These are phyloP conservation scores for Tuctoria greenei DNA, from an alignment of 176 grass and related monocot species.

Conservation along the genomic window DNA sequence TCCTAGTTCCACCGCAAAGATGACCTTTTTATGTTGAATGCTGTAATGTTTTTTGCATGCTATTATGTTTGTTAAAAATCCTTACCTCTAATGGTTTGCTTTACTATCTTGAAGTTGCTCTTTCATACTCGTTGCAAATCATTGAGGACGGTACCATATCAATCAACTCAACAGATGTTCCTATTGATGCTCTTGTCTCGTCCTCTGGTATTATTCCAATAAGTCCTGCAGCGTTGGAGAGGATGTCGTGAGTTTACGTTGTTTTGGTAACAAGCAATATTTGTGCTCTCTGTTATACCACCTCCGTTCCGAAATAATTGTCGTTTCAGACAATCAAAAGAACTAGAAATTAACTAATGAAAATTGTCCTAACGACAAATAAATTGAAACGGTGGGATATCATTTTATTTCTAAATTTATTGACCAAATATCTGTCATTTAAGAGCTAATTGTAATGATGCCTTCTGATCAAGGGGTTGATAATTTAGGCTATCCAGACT, in stretches of 20 bases:
- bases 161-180: constrained; percentile 61
- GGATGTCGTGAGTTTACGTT: constrained; percentile 15
- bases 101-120: constrained; percentile 60
- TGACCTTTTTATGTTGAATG: background rate
- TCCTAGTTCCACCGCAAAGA: background rate
- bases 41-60: background rate
- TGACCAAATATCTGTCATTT: background rate
- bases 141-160: constrained; percentile 64
- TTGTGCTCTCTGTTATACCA: constrained; percentile 6
- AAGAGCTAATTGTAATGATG: too few relatives aligned
- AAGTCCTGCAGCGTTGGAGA: constrained; percentile 53
- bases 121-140: constrained; percentile 88
- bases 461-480: background rate
- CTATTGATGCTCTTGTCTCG: constrained; percentile 74
- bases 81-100: background rate
- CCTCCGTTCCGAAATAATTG: too few relatives aligned
- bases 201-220: constrained; percentile 66
- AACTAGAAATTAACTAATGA: too few relatives aligned
- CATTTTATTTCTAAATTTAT: background rate
- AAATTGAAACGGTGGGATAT: too few relatives aligned
- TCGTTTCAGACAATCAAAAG: too few relatives aligned
- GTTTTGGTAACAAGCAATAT: background rate
- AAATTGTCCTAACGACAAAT: too few relatives aligned
- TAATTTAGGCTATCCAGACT: too few relatives aligned
- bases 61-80: background rate